phyloP scores from a whole-genome alignment of 2,329 filamentous ascomycete species.

The Verticillium dahliae region DNA sequence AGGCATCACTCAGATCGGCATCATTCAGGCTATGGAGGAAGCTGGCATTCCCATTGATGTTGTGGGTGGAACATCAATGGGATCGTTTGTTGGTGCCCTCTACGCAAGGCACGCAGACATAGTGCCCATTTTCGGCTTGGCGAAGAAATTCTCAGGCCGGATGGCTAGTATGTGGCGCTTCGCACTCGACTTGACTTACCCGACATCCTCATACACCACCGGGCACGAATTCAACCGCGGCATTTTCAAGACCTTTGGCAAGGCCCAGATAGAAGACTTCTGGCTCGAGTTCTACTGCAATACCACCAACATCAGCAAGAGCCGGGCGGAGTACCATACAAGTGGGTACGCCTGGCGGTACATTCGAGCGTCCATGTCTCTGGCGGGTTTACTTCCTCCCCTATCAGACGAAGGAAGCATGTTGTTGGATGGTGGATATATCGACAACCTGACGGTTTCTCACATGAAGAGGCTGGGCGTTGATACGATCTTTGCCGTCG shows the following conservation, averaged over 20 bases:
- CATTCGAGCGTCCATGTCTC: conserved; percentile 91
- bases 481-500: conserved; percentile 90
- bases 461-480: conserved; percentile 95
- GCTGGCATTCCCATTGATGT: conserved; percentile 94
- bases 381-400: conserved; percentile 86
- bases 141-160: conserved; percentile 96
- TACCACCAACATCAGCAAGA: conserved; percentile 97
- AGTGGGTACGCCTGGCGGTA: conserved; percentile 98
- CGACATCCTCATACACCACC: conserved; percentile 93
- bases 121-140: conserved; percentile 91
- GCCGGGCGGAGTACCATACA: conserved; percentile 84
- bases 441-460: conserved; percentile 93
- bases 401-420: conserved; percentile 96
- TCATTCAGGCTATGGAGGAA: conserved; percentile 92
- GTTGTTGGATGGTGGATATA: conserved; percentile 92
- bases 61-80: conserved; percentile 92
- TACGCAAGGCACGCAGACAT: conserved; percentile 96
- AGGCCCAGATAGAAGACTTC: conserved; percentile 96
- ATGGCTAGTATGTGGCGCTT: conserved; percentile 99
- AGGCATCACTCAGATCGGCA: conserved; percentile 86
- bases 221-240: conserved; percentile 98
- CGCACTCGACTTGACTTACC: conserved; percentile 90
- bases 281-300: conserved; percentile 99
- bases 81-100: conserved; percentile 87
- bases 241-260: conserved; percentile 97